Percentiles rank a stretch among this genome's conserved stretches.
Evolutionary conservation across 257 asterid genomes (phyloP).

Genomic region (Phtheirospermum japonicum): DNA sequence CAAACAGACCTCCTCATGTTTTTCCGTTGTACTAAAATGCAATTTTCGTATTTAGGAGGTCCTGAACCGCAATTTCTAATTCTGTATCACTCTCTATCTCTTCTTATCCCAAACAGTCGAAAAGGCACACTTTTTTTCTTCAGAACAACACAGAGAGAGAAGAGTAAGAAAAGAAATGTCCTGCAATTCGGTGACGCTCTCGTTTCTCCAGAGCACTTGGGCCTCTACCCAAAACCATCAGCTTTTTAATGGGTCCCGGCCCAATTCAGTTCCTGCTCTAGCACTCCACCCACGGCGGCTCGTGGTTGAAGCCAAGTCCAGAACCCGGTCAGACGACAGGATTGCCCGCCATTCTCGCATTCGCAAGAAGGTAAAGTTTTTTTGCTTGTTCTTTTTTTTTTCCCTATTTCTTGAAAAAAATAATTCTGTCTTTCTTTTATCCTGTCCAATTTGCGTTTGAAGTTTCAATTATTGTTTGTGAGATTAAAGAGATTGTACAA

Average conservation of each 20-base stretch:
- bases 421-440: background rate
- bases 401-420: background rate
- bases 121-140: background rate
- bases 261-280: slow-evolving; percentile 25
- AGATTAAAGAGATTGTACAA: background rate
- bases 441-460: slow-evolving; percentile 13
- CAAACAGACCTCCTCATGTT: too few species aligned
- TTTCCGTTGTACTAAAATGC: background rate
- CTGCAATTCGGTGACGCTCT: slow-evolving; percentile 44
- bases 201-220: slow-evolving; percentile 41
- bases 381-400: background rate
- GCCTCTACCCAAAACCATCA: slow-evolving; percentile 28
- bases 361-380: slow-evolving; percentile 63
- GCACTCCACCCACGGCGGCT: slow-evolving; percentile 33
- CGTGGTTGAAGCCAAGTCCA: slow-evolving; percentile 49
- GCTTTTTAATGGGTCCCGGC: slow-evolving; percentile 33
- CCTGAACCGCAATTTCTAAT: slow-evolving; percentile 14
- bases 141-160: background rate
- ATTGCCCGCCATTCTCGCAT: slow-evolving; percentile 72
- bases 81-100: slow-evolving; percentile 22
- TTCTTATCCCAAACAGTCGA: slow-evolving; percentile 28
- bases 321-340: slow-evolving; percentile 60
- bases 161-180: slow-evolving; percentile 29
- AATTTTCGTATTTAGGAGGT: slow-evolving; percentile 6
- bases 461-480: slow-evolving; percentile 14